Evolutionary conservation across 2,329 filamentous ascomycete species (phyloP).

Genomic region (Chlorencoelia australis): DNA sequence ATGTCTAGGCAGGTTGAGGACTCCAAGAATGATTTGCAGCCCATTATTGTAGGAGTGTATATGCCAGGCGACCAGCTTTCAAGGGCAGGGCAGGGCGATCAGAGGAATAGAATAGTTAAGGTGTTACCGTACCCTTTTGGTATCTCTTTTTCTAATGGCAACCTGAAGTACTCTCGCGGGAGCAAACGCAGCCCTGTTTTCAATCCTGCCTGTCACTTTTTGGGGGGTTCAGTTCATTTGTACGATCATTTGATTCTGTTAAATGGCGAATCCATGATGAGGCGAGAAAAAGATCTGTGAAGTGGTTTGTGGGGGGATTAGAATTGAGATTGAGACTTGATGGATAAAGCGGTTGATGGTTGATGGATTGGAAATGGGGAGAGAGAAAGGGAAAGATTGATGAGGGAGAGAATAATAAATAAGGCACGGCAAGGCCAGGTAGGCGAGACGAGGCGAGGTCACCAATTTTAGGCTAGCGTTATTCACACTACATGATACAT

Average conservation of each 20-base stretch:
- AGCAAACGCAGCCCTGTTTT: conserved; percentile 12
- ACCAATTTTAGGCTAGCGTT: too few species aligned
- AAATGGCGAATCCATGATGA: conserved; percentile 20
- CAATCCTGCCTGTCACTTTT: conserved; percentile 7
- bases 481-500: too few species aligned
- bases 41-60: too few species aligned
- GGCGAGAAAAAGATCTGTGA: conserved; percentile 11
- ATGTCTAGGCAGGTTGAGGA: conserved; percentile 7
- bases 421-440: too few species aligned
- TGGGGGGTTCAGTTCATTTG: conserved; percentile 25
- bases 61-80: too few species aligned
- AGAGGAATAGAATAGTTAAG: conserved; percentile 20
- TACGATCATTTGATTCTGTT: conserved; percentile 27
- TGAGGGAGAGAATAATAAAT: conserved; percentile 1
- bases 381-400: neutral
- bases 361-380: neutral
- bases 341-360: too few species aligned
- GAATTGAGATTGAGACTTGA: too few species aligned
- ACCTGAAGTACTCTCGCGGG: conserved; percentile 4
- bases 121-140: conserved; percentile 28
- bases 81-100: conserved; percentile 10
- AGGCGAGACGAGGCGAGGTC: too few species aligned
- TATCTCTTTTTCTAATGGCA: conserved; percentile 4
- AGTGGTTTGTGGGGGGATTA: conserved; percentile 10
- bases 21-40: conserved; percentile 1